Percentiles rank a stretch among this genome's conserved stretches.
Conservation (phyloP, 2,329 filamentous ascomycete genomes). For the Aspergillus sp. region DNA sequence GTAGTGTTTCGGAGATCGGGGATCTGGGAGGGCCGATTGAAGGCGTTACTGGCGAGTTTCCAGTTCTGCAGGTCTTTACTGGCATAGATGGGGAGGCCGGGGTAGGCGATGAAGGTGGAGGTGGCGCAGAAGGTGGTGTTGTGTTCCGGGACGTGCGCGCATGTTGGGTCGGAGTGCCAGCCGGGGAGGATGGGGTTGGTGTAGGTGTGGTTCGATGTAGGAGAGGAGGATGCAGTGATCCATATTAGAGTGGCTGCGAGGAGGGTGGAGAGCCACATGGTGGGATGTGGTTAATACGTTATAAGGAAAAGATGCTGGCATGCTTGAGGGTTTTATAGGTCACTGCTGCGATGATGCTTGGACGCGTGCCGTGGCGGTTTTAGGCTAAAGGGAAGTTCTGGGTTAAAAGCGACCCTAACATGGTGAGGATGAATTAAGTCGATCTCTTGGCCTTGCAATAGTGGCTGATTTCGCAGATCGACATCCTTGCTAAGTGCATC, state of each 20-base stretch:
- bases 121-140: slow-evolving; percentile 49
- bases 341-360: too few species aligned
- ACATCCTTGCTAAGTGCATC: too few species aligned
- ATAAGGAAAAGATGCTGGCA: too few species aligned
- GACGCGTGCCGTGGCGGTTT: too few species aligned
- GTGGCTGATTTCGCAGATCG: too few species aligned
- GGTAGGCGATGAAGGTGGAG: slow-evolving; percentile 49
- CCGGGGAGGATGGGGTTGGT: slow-evolving; percentile 51
- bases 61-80: slow-evolving; percentile 42
- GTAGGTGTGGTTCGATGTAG: slow-evolving; percentile 5
- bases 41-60: slow-evolving; percentile 22
- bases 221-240: neutral
- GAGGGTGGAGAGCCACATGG: neutral
- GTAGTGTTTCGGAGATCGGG: slow-evolving; percentile 32
- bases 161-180: slow-evolving; percentile 51
- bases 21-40: slow-evolving; percentile 36
- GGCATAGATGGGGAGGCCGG: slow-evolving; percentile 49
- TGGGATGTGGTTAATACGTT: neutral
- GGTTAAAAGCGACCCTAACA: too few species aligned
- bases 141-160: slow-evolving; percentile 41
- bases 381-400: too few species aligned
- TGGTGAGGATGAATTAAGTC: too few species aligned
- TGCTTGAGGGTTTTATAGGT: too few species aligned
- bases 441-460: too few species aligned
- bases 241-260: neutral